These are phyloP conservation scores for Osmanthus fragrans DNA, from an alignment of 257 asterid species.

Conservation along the genomic window DNA sequence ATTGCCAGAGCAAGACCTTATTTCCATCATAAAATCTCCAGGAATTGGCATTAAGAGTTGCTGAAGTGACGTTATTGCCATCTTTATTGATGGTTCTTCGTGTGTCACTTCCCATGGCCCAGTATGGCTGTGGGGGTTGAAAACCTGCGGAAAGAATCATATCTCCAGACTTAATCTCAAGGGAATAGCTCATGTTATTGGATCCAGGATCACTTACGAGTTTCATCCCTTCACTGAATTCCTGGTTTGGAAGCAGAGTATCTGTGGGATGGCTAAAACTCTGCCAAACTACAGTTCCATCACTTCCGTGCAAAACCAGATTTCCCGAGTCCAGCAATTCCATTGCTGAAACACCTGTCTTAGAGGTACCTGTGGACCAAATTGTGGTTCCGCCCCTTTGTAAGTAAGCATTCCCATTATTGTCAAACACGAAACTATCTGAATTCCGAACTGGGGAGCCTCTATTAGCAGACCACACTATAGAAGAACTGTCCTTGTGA, in stretches of 20 bases:
- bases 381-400: slow-evolving; percentile 46
- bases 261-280: slow-evolving; percentile 77
- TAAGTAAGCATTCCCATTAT: slow-evolving; percentile 64
- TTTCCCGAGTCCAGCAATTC: slow-evolving; percentile 74
- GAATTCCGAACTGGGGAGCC: slow-evolving; percentile 56
- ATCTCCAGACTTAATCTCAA: slow-evolving; percentile 74
- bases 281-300: slow-evolving; percentile 66
- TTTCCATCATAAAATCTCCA: slow-evolving; percentile 71
- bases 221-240: slow-evolving; percentile 59
- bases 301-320: slow-evolving; percentile 56
- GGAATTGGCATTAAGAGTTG: slow-evolving; percentile 57
- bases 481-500: slow-evolving; percentile 62
- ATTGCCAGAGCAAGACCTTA: slow-evolving; percentile 59
- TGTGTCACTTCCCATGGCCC: slow-evolving; percentile 68
- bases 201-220: slow-evolving; percentile 60
- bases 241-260: slow-evolving; percentile 69
- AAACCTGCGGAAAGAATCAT: slow-evolving; percentile 70
- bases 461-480: slow-evolving; percentile 86
- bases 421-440: slow-evolving; percentile 62
- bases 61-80: slow-evolving; percentile 48
- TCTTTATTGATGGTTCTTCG: slow-evolving; percentile 62
- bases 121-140: slow-evolving; percentile 67
- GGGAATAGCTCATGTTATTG: slow-evolving; percentile 62
- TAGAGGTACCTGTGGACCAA: slow-evolving; percentile 66
- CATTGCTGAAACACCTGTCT: slow-evolving; percentile 68